Evolutionary conservation across 2,329 filamentous ascomycete species (phyloP).

Genomic region (Arthrobotrys iridis): DNA sequence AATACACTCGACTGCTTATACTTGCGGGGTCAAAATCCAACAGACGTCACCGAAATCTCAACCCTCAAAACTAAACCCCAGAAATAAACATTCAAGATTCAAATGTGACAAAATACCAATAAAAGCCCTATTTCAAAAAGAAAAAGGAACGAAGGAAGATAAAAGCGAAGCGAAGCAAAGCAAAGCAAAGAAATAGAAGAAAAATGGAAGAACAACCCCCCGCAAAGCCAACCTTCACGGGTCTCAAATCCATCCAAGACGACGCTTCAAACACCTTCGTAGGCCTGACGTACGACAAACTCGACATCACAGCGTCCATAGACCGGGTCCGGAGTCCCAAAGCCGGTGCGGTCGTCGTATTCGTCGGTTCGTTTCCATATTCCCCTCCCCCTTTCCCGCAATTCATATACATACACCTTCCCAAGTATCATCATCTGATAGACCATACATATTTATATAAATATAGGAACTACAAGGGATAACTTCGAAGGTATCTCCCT

Average conservation of each 20-base stretch:
- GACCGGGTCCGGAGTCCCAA: constrained; percentile 75
- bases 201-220: background rate
- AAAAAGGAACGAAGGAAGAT: background rate
- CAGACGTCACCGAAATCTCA: no score
- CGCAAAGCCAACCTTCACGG: constrained; percentile 25
- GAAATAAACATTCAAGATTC: background rate
- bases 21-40: no score
- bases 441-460: constrained; percentile 14
- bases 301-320: constrained; percentile 70
- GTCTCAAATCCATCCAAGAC: constrained; percentile 61
- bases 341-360: constrained; percentile 79
- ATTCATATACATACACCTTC: constrained; percentile 5
- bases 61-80: no score
- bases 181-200: background rate
- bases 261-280: constrained; percentile 71
- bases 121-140: background rate
- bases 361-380: constrained; percentile 69
- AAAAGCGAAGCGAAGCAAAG: background rate
- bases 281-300: constrained; percentile 71
- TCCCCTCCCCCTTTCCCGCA: background rate
- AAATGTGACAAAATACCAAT: background rate
- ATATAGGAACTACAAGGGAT: constrained; percentile 77
- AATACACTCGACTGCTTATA: no score
- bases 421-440: background rate
- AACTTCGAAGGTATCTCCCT: constrained; percentile 69